Conservation (phyloP, 1,284 basidiomycete species). For the Microbotryomycetes sp. region DNA sequence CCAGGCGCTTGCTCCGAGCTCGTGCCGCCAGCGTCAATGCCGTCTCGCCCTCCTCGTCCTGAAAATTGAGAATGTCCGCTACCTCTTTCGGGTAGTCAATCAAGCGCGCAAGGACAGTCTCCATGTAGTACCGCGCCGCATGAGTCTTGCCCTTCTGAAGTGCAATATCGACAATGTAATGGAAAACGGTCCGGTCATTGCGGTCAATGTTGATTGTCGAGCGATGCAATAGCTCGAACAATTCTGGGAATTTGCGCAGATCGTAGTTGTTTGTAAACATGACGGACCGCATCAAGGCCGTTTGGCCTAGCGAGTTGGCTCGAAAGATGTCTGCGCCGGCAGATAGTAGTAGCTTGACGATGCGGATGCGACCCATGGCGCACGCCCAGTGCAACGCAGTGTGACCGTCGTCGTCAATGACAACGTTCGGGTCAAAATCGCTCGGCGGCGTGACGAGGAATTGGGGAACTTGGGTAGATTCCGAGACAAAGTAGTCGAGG, state of each 20-base stretch:
- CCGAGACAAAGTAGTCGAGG: slow-evolving; percentile 97
- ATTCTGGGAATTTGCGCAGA: slow-evolving; percentile 94
- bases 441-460: slow-evolving; percentile 81
- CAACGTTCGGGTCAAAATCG: slow-evolving; percentile 93
- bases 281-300: slow-evolving; percentile 94
- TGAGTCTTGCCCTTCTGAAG: slow-evolving; percentile 97
- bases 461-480: slow-evolving; percentile 84
- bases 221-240: slow-evolving; percentile 92
- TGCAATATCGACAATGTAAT: slow-evolving; percentile 97
- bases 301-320: slow-evolving; percentile 94
- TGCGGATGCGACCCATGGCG: slow-evolving; percentile 95
- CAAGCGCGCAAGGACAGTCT: slow-evolving; percentile 81
- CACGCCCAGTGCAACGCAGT: slow-evolving; percentile 98
- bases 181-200: slow-evolving; percentile 95
- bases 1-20: slow-evolving; percentile 91
- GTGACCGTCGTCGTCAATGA: slow-evolving; percentile 97
- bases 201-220: slow-evolving; percentile 99
- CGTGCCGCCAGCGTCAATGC: slow-evolving; percentile 94
- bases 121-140: slow-evolving; percentile 97
- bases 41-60: slow-evolving; percentile 98
- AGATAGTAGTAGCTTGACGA: slow-evolving; percentile 88
- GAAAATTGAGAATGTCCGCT: slow-evolving; percentile 98
- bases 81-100: slow-evolving; percentile 95
- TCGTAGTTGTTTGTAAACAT: slow-evolving; percentile 99
- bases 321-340: slow-evolving; percentile 96